Evolutionary conservation across 169 alveolate species (phyloP).

Genomic region (Eimeria necatrix): DNA sequence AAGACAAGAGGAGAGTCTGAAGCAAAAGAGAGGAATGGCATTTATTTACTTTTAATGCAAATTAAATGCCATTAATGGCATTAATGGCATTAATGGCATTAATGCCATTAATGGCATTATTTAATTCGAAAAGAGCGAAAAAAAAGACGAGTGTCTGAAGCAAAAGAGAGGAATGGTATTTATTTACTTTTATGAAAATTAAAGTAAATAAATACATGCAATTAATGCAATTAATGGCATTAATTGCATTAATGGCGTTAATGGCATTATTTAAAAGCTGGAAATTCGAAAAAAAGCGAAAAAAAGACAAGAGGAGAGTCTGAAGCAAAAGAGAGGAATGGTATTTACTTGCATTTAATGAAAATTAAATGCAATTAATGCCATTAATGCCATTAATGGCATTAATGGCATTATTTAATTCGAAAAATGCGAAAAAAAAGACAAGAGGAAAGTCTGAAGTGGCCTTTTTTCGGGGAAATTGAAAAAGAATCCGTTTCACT

Average conservation of each 20-base stretch:
- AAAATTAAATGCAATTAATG: too few species aligned
- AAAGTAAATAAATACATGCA: too few species aligned
- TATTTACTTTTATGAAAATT: too few species aligned
- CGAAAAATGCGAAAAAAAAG: background rate
- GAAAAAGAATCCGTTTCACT: background rate
- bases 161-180: too few species aligned
- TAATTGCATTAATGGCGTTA: too few species aligned
- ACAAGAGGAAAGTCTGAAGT: background rate
- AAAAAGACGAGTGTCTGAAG: too few species aligned
- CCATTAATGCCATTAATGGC: too few species aligned
- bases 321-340: background rate
- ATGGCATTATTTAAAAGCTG: background rate
- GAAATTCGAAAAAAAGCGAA: background rate
- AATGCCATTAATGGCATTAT: background rate
- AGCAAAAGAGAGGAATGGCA: conserved; percentile 29
- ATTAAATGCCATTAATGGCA: too few species aligned
- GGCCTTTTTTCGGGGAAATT: background rate
- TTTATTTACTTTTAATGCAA: too few species aligned
- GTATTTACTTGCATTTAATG: background rate
- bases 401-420: background rate
- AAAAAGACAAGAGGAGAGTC: background rate
- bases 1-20: background rate
- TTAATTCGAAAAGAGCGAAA: too few species aligned
- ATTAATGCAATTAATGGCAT: too few species aligned
- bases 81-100: too few species aligned